Percentiles rank a stretch among this genome's conserved stretches.
Conservation (phyloP, 306 rosid genomes). For the Castanea sativa region DNA sequence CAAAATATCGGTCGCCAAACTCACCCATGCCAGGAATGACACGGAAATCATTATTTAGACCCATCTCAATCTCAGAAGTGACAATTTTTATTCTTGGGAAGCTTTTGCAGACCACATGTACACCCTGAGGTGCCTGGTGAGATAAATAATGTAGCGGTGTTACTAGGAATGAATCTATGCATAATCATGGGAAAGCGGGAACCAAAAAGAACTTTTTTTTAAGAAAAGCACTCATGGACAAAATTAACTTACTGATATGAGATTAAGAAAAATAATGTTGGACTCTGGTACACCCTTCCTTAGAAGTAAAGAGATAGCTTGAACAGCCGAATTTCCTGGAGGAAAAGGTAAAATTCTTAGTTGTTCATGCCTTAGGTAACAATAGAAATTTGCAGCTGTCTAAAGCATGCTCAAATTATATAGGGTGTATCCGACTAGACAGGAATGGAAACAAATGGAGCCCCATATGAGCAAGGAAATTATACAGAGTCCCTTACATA, state of each 20-base stretch:
- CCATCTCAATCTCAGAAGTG: constrained; percentile 89
- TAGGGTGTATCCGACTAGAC: background rate
- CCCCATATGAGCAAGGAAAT: background rate
- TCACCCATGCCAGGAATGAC: constrained; percentile 99
- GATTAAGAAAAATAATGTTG: constrained; percentile 95
- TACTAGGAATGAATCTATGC: background rate
- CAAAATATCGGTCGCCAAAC: constrained; percentile 96
- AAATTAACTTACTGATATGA: constrained; percentile 75
- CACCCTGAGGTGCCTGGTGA: constrained; percentile 94
- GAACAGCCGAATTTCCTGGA: constrained; percentile 91
- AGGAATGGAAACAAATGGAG: background rate
- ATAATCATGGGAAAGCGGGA: constrained; percentile 1
- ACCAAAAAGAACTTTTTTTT: background rate
- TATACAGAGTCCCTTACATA: background rate
- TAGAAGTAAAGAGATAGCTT: constrained; percentile 80
- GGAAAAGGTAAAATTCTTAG: background rate
- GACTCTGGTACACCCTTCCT: constrained; percentile 94
- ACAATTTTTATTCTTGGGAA: constrained; percentile 91
- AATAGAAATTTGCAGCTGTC: background rate
- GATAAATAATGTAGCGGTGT: constrained; percentile 3
- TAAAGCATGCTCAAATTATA: background rate
- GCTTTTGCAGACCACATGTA: constrained; percentile 84
- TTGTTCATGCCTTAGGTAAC: background rate
- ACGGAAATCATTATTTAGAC: constrained; percentile 81
- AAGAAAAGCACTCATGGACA: background rate